Conservation (phyloP, 352 stramenopile genomes). For the Aphanomyces invadans region DNA sequence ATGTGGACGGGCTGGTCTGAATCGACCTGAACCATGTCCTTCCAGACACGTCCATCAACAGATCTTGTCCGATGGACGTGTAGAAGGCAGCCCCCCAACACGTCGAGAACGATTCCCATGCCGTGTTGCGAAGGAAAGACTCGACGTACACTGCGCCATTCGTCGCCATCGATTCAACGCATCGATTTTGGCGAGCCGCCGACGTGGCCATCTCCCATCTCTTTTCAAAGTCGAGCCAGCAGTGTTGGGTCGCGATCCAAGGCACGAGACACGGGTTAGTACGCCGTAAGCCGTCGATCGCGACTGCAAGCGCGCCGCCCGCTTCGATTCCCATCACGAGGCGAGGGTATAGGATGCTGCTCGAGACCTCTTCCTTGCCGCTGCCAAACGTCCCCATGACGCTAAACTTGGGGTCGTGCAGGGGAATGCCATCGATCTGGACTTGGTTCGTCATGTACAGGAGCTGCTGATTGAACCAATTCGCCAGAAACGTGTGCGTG, state of each 20-base stretch:
- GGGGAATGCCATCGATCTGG: not conserved
- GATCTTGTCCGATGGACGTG: not conserved
- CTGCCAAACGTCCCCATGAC: not conserved
- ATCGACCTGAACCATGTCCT: no score
- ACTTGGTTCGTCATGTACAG: not conserved
- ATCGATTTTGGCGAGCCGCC: not conserved
- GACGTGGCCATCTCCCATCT: conserved; percentile 5
- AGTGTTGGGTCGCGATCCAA: conserved; percentile 9
- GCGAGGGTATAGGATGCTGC: not conserved
- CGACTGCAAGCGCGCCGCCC: not conserved
- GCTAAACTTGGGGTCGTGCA: not conserved
- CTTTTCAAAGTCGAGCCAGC: conserved; percentile 10
- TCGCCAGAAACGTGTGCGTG: conserved; percentile 1
- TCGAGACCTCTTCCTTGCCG: not conserved
- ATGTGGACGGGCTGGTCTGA: not conserved
- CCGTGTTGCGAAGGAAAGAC: not conserved
- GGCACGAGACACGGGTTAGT: conserved; percentile 1
- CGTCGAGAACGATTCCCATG: not conserved
- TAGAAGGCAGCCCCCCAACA: conserved; percentile 14
- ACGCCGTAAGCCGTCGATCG: not conserved
- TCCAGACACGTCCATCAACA: no score
- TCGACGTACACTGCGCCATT: conserved; percentile 14
- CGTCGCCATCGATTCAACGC: not conserved
- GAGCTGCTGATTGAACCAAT: conserved; percentile 14
- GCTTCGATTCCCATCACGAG: not conserved